phyloP scores from a whole-genome alignment of 345 rosid species.

The Cardamine chenopodiifolia region DNA sequence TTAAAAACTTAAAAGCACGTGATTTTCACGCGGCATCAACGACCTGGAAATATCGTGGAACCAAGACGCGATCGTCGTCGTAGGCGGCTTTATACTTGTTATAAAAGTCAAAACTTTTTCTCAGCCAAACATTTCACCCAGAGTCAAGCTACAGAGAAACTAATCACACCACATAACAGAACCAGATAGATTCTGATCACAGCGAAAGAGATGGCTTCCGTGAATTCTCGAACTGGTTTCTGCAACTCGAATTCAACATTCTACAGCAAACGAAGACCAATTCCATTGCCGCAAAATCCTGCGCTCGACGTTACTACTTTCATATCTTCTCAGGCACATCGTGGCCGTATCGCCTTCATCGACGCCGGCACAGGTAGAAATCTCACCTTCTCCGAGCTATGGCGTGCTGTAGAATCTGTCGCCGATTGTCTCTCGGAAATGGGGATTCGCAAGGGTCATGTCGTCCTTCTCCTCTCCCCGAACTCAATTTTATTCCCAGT shows the following conservation, averaged over 20 bases:
- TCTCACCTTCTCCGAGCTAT: constrained; percentile 69
- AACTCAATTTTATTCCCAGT: constrained; percentile 86
- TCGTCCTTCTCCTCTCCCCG: constrained; percentile 83
- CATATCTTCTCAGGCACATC: constrained; percentile 79
- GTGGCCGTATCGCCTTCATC: constrained; percentile 75
- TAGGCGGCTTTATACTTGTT: not conserved
- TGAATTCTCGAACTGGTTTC: constrained; percentile 58
- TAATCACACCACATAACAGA: not conserved
- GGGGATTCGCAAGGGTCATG: constrained; percentile 84
- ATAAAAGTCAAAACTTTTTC: constrained; percentile 19
- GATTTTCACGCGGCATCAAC: constrained; percentile 24
- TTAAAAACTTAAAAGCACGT: not conserved
- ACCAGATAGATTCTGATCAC: not conserved
- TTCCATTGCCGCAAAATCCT: constrained; percentile 59
- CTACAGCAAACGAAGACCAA: constrained; percentile 69
- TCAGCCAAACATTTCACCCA: not conserved
- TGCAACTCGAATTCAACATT: constrained; percentile 60
- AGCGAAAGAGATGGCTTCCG: constrained; percentile 23
- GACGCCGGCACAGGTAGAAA: constrained; percentile 74
- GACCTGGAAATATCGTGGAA: constrained; percentile 23
- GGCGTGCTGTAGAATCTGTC: constrained; percentile 77
- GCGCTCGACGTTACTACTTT: constrained; percentile 72
- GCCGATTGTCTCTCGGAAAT: constrained; percentile 55
- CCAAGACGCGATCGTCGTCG: not conserved
- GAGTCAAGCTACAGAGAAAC: constrained; percentile 7